Evolutionary conservation across 768 basidiomycete genomes (phyloP), one percentile per base, ranked within the genome.

Genomic region (Dacryopinax primogenitus): DNA sequence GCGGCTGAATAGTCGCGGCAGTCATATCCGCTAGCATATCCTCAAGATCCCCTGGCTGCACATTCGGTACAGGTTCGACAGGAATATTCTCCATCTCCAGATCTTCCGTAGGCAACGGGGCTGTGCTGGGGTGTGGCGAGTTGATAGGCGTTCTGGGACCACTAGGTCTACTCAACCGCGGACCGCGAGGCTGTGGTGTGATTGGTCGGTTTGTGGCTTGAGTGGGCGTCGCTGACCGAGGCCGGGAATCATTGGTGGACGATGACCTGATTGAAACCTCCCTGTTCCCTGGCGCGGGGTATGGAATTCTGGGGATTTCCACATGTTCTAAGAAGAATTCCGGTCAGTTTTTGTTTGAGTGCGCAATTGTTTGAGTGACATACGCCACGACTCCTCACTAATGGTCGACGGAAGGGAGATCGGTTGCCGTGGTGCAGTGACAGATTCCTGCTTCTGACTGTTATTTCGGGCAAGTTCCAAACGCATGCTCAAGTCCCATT

Each of bases 391-490:
- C 32, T 58, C 51, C 30, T 58, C 51, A 32, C 51, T 58, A 30
- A 58, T 58, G 11, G 51, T 58, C 15, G 51, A 58, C 26, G 51
- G 51, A 58, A 58, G 3, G 26, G 12, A 28, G 15, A 30, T 23
- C 9, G 51, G 51, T 30, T 58, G 13, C 18, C 51, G 12, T 9
- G 51, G 51, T 6, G 51, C 51, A 28, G 51, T 58, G 23, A 58
- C 51, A 9, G 51, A 58, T 58, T 83, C 81, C 69, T 92, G 90
- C 73, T 81, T 88, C 71, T 86, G 80, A 72, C 90, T 91, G 72
- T 96, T 96, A 69, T 83, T 82, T 66, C 90, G 79, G 3, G 93
- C 93, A 62, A 95, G 77, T 67, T 90, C 90, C 63, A 96, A 76
- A 61, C 87, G 85, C 77, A 83, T 79, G 23, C 85, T 81, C 63